Percentiles rank a stretch among this genome's conserved stretches.
Conservation (phyloP, 371 early-diverging fungal genomes). For the Capillidium rhysosporum region DNA sequence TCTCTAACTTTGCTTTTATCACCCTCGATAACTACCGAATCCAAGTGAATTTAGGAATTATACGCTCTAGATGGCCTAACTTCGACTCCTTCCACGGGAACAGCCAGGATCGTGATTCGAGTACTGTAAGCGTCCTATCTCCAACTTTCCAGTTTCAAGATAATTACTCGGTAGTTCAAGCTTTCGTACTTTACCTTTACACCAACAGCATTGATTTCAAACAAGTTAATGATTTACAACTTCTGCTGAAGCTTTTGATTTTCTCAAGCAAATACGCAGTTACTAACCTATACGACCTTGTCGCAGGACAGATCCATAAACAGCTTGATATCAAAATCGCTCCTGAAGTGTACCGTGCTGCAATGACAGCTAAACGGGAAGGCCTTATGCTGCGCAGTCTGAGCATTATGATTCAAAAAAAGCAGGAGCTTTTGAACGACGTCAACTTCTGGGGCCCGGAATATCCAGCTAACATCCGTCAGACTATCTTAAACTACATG, state of each 20-base stretch:
- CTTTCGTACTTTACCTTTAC: slow-evolving; percentile 50
- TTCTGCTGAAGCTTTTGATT: slow-evolving; percentile 38
- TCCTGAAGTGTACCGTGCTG: slow-evolving; percentile 40
- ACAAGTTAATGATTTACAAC: slow-evolving; percentile 29
- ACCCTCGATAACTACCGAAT: slow-evolving; percentile 12
- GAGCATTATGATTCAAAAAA: slow-evolving; percentile 27
- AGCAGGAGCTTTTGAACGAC: not conserved
- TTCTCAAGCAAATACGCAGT: slow-evolving; percentile 40
- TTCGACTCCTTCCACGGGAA: slow-evolving; percentile 24
- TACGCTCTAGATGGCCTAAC: slow-evolving; percentile 43
- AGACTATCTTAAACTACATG: slow-evolving; percentile 1
- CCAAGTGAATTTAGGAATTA: slow-evolving; percentile 42
- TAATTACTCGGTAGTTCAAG: slow-evolving; percentile 33
- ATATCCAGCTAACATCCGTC: not conserved
- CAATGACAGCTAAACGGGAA: slow-evolving; percentile 30
- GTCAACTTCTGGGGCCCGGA: not conserved
- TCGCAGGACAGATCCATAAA: slow-evolving; percentile 42
- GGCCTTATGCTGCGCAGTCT: slow-evolving; percentile 38
- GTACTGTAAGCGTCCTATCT: slow-evolving; percentile 22
- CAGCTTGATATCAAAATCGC: slow-evolving; percentile 40
- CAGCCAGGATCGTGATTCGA: slow-evolving; percentile 13
- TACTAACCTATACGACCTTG: slow-evolving; percentile 29
- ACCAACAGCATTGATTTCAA: slow-evolving; percentile 47
- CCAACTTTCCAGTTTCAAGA: slow-evolving; percentile 12
- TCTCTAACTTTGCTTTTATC: slow-evolving; percentile 1